Percentiles rank a stretch among this genome's conserved stretches.
phyloP scores from a whole-genome alignment of 495 filamentous ascomycete genomes.

The Poronia punctata region DNA sequence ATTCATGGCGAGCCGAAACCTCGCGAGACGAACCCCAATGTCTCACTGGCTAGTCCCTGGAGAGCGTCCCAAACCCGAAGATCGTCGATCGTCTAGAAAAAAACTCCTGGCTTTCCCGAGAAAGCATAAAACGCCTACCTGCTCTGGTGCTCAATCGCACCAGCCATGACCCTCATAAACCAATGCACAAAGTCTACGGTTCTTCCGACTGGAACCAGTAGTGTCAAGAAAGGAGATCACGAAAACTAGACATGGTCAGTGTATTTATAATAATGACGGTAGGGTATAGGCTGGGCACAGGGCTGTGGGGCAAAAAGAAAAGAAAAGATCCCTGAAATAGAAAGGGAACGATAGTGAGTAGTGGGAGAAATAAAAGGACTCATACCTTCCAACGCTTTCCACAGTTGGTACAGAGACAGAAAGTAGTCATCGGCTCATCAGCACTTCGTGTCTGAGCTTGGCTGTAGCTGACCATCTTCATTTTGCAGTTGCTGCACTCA shows the following conservation, averaged over 20 bases:
- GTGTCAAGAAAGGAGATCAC: constrained; percentile 7
- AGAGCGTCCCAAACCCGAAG: not conserved
- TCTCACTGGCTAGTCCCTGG: not conserved
- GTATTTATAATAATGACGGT: no score
- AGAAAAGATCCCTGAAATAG: constrained; percentile 7
- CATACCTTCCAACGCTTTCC: constrained; percentile 70
- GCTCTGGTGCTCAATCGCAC: not conserved
- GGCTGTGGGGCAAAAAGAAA: no score
- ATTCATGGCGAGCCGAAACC: constrained; percentile 1
- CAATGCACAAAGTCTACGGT: not conserved
- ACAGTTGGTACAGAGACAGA: constrained; percentile 70
- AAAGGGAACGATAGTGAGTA: constrained; percentile 4
- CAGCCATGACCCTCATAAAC: constrained; percentile 7
- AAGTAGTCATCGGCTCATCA: constrained; percentile 86
- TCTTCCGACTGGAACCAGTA: not conserved
- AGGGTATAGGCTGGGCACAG: no score
- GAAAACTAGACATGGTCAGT: constrained; percentile 16
- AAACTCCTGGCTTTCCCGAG: not conserved
- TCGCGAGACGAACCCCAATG: constrained; percentile 2
- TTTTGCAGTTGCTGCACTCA: constrained; percentile 79
- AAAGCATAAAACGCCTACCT: constrained; percentile 11
- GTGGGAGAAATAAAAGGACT: constrained; percentile 3
- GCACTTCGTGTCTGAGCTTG: constrained; percentile 94
- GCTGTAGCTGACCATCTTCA: constrained; percentile 90
- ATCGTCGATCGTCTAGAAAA: no score